Base-by-base conservation (phyloP, 148 eudicot species). In the Amaranthus hypochondriacus region DNA sequence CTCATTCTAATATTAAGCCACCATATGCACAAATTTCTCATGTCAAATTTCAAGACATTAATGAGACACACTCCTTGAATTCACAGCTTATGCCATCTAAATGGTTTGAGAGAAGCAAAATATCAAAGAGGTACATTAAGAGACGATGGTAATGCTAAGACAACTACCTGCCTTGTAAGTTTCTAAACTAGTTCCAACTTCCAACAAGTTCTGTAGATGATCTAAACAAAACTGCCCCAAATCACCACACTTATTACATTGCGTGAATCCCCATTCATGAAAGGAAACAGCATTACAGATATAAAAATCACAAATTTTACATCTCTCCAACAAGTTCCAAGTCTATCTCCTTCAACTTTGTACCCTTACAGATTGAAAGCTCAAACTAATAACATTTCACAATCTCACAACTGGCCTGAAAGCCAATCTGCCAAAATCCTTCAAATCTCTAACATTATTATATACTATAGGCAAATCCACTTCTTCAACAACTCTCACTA, bases 311-410 rank as follows among this genome's bases (percentile, higher is more conserved):
- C n/a, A 0, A 13, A 15, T 52, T 51, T 59, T 50, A 59, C 21
- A 43, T 64, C 44, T 71, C 10, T 14, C 6, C 60, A 65, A n/a
- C 60, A 52, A 60, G 53, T 52, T 60, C 54, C 50, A 72, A 66
- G 68, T 59, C 3, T 65, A 9, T 6, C 7, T 53, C 68, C 57
- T 12, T 56, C 47, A 2, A 72, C 18, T 13, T 15, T 46, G 13
- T 59, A 58, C 72, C 11, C 42, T 44, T 7, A 18, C 10, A 66
- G 48, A 39, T 39, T 11, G 15, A 12, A 66, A 66, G 52, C 15
- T 21, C 49, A 53, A 13, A 8, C 5, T 43, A 51, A 42, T 51
- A 72, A 60, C 50, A 66, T 55, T 10, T 56, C 48, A 77, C 56
- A 56, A 4, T 56, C 57, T n/a, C 53, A 47, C 28, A 21, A 52